phyloP scores from a whole-genome alignment of 2,329 filamentous ascomycete species.

The Madurella mycetomatis region DNA sequence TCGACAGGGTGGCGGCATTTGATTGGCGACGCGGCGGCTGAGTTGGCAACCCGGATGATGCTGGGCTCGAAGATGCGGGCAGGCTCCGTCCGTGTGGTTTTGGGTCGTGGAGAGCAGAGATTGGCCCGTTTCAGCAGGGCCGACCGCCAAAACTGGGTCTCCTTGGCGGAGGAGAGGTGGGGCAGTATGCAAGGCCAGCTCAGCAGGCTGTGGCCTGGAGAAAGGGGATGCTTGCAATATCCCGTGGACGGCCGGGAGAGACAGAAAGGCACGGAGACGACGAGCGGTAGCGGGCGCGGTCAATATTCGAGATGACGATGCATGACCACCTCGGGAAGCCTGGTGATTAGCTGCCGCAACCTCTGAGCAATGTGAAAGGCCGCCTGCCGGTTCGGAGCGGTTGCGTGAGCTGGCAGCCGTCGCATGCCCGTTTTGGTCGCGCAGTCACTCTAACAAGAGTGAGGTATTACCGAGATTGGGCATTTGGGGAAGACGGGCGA shows the following conservation, averaged over 20 bases:
- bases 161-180: conserved; percentile 14
- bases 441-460: too few relatives aligned
- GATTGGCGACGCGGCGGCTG: conserved; percentile 23
- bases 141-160: conserved; percentile 21
- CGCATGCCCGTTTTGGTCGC: not conserved
- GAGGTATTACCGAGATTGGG: too few relatives aligned
- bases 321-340: conserved; percentile 13
- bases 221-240: not conserved
- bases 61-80: conserved; percentile 18
- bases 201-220: conserved; percentile 24
- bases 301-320: conserved; percentile 6
- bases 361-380: conserved; percentile 6
- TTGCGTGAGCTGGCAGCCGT: conserved; percentile 9
- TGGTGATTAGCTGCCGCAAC: not conserved
- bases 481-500: not conserved
- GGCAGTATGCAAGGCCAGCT: conserved; percentile 27
- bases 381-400: conserved; percentile 1
- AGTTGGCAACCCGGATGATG: conserved; percentile 23
- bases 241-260: not conserved
- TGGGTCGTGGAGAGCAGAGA: conserved; percentile 26
- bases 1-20: conserved; percentile 20
- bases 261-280: not conserved
- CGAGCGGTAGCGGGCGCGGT: not conserved
- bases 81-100: conserved; percentile 24
- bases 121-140: conserved; percentile 20